Conservation (phyloP, 306 rosid species). For the Cotoneaster glaucophyllus region DNA sequence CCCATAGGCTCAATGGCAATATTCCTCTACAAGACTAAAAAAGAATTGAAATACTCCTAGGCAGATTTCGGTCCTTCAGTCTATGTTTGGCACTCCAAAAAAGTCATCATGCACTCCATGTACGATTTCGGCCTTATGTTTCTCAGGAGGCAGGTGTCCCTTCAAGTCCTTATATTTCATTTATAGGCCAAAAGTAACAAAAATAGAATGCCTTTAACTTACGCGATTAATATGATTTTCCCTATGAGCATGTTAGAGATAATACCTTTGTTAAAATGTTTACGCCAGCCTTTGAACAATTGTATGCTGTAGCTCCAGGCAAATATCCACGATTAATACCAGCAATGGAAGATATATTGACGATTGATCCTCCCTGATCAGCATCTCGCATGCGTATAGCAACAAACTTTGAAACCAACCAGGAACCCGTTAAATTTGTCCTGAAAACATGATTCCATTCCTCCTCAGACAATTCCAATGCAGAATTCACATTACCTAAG, state of each 20-base stretch:
- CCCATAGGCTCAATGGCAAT: too few relatives aligned
- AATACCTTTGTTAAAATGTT: conserved; percentile 56
- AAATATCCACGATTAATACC: conserved; percentile 56
- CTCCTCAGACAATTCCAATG: conserved; percentile 53
- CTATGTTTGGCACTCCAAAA: too few relatives aligned
- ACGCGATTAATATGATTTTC: background rate
- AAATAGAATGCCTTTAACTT: background rate
- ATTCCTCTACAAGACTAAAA: too few relatives aligned
- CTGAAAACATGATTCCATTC: conserved; percentile 54
- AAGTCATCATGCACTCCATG: too few relatives aligned
- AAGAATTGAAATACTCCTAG: too few relatives aligned
- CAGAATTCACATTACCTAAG: conserved; percentile 51
- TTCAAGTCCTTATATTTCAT: background rate
- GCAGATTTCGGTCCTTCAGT: too few relatives aligned
- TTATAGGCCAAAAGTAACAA: background rate
- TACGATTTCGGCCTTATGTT: too few relatives aligned
- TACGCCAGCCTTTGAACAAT: conserved; percentile 51
- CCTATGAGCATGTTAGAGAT: background rate
- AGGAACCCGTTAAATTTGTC: conserved; percentile 63
- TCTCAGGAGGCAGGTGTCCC: too few relatives aligned
- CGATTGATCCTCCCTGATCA: conserved; percentile 50
- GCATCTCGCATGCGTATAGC: conserved; percentile 52
- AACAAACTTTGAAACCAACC: conserved; percentile 69
- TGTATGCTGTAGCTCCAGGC: conserved; percentile 68
- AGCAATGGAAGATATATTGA: conserved; percentile 63